Percentiles rank a stretch among this genome's conserved stretches.
Evolutionary conservation across 177 flowering plant genomes (phyloP).

Genomic region (Vitis hybrid): DNA sequence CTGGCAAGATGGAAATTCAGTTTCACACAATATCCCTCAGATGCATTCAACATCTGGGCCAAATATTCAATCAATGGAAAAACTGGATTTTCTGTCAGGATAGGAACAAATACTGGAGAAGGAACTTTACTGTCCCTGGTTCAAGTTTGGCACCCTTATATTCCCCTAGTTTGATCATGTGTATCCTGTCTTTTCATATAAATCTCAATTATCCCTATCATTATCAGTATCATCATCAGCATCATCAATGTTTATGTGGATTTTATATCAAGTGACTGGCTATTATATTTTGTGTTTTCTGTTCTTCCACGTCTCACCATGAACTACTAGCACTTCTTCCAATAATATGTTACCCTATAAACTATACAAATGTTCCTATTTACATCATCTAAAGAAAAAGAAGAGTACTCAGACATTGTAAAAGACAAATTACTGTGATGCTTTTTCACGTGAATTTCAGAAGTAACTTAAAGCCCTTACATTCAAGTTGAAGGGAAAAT

Average conservation of each 20-base stretch:
- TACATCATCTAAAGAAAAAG: background rate
- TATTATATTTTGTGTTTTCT: background rate
- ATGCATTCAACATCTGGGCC: slow-evolving; percentile 33
- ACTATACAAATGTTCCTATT: background rate
- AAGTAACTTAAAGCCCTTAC: background rate
- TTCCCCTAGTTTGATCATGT: background rate
- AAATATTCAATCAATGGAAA: slow-evolving; percentile 37
- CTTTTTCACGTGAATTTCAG: too few relatives aligned
- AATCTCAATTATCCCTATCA: too few relatives aligned
- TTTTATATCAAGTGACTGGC: background rate
- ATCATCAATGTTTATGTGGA: too few relatives aligned
- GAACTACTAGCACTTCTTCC: background rate
- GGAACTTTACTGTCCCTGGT: background rate
- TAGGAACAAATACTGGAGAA: background rate
- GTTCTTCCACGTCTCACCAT: background rate
- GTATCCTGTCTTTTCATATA: background rate
- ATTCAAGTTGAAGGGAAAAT: background rate
- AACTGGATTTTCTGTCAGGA: slow-evolving; percentile 30
- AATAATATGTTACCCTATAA: background rate
- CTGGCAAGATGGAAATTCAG: slow-evolving; percentile 54
- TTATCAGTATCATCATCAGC: too few relatives aligned
- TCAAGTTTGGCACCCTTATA: background rate
- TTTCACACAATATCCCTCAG: slow-evolving; percentile 31
- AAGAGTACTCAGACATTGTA: background rate
- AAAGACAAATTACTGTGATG: background rate